Base-by-base conservation (phyloP, 2,329 filamentous ascomycete genomes). In the Penicillium sp. region DNA sequence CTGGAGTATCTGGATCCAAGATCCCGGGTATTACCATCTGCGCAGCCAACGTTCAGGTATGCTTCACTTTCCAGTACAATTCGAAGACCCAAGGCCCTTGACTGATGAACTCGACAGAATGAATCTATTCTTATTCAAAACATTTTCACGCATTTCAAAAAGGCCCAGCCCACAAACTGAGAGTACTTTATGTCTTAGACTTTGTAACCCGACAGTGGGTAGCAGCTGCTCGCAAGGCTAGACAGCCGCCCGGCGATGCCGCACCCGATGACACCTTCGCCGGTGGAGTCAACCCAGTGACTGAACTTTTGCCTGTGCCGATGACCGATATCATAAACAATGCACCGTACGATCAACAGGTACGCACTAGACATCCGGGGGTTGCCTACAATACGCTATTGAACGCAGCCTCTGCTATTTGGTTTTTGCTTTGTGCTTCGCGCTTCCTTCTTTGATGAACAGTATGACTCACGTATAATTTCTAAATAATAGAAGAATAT, bases 141-240 rank as follows among this genome's bases (percentile, higher is more conserved):
- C 74, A 88, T 99, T 68, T 96, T 89, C 77, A 95, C 92, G 61
- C 92, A 96, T 69, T 95, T 97, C 82, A 96, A 95, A 76, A 95
- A 94, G 76, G 87, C 92, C 63, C 90, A 90, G 54, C 91, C 72
- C 92, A 99, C 83, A 99, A 99, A 78, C 83, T 99, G 74, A 94
- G 94, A 77, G 92, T 96, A 70, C 87, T 99, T 78, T 99, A 99
- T 86, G 92, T 97, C 78, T 89, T 99, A 92, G 94, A 99, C 82
- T 96, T 92, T 80, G 92, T 99, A 83, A 92, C 92, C 74, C 90
- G 94, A 76, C 92, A 95, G 79, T 99, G 94, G 92, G 86, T 96
- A 79, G 92, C 97, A 74, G 89, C 91, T 76, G 92, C 94, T 68
- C 94, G 92, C 76, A 83, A 86, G 68, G 83, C 88, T 62, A 89